These are phyloP conservation scores for Oryza rufipogon DNA, from an alignment of 176 grass and related monocot genomes.

Conservation along the genomic window DNA sequence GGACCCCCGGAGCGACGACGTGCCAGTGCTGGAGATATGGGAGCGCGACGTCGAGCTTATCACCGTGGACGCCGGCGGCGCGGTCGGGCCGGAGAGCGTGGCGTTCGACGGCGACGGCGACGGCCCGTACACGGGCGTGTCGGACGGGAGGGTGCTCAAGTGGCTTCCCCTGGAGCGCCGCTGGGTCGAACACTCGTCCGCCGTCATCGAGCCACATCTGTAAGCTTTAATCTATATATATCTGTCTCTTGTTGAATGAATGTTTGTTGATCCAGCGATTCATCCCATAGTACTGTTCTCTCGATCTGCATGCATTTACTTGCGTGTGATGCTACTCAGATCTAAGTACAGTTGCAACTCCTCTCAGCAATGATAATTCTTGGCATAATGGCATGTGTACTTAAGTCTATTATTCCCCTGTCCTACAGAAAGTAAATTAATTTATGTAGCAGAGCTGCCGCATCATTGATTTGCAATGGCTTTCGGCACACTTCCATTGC, in stretches of 20 bases:
- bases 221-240: conserved; percentile 11
- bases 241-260: neutral
- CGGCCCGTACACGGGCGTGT: conserved; percentile 33
- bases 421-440: neutral
- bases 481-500: neutral
- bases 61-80: conserved; percentile 42
- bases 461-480: too few species aligned
- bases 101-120: conserved; percentile 45
- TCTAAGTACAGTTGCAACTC: neutral
- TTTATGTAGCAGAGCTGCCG: neutral
- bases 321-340: neutral
- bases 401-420: neutral
- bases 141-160: conserved; percentile 74
- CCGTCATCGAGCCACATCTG: conserved; percentile 46
- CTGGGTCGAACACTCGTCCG: conserved; percentile 35
- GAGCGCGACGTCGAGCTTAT: conserved; percentile 36
- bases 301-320: neutral
- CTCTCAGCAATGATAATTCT: neutral
- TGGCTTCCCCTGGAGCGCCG: conserved; percentile 44
- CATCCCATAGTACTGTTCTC: neutral
- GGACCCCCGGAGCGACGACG: conserved; percentile 10
- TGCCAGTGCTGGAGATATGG: neutral
- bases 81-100: conserved; percentile 56
- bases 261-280: neutral
- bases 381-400: neutral